phyloP scores from a whole-genome alignment of 164 flowering plant genomes.

The Umbellularia californica region DNA sequence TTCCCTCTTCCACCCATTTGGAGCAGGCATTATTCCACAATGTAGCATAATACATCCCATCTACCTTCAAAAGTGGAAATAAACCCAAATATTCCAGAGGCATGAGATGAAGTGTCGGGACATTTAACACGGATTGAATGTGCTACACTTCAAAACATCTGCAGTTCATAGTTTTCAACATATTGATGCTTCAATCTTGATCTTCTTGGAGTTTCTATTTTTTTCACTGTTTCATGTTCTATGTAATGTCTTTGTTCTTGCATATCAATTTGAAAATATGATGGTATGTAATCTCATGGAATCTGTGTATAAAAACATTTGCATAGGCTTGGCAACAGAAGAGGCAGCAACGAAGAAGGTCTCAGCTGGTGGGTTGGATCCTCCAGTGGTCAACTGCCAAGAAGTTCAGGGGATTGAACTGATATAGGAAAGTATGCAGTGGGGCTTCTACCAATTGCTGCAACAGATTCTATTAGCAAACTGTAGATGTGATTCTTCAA shows the following conservation, averaged over 20 bases:
- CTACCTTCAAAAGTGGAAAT: no score
- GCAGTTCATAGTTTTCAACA: not conserved
- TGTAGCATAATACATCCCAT: no score
- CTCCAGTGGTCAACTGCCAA: slow-evolving; percentile 41
- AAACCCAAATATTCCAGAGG: no score
- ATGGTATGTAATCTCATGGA: not conserved
- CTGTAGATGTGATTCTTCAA: not conserved
- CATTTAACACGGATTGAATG: not conserved
- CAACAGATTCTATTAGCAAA: not conserved
- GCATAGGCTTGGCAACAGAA: slow-evolving; percentile 43
- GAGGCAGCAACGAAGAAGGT: slow-evolving; percentile 27
- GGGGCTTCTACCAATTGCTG: not conserved
- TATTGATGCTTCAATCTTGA: not conserved
- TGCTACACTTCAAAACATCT: not conserved
- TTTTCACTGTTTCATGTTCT: not conserved
- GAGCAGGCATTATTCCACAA: no score
- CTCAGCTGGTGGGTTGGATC: slow-evolving; percentile 36
- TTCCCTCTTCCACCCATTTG: no score
- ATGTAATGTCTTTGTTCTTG: not conserved
- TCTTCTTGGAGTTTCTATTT: not conserved
- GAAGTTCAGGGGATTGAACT: not conserved
- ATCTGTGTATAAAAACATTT: not conserved
- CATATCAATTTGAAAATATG: not conserved
- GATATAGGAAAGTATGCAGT: not conserved
- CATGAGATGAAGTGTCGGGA: not conserved